Evolutionary conservation across 768 basidiomycete genomes (phyloP).

Genomic region (Vararia minispora): DNA sequence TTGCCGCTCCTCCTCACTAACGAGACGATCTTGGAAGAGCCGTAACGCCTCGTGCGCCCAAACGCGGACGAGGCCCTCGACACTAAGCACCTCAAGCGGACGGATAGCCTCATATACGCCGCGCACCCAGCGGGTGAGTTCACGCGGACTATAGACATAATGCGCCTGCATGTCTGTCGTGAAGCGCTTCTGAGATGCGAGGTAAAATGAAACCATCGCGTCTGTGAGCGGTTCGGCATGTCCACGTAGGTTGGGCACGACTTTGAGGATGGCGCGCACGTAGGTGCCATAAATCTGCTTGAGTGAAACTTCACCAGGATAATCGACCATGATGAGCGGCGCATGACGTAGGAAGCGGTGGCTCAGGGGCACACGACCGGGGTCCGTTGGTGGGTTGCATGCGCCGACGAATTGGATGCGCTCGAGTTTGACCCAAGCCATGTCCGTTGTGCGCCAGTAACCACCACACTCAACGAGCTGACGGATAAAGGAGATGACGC

Average conservation of each 20-base stretch:
- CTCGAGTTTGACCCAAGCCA: slow-evolving; percentile 95
- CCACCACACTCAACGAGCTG: slow-evolving; percentile 93
- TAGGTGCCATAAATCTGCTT: slow-evolving; percentile 99
- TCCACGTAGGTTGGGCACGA: slow-evolving; percentile 84
- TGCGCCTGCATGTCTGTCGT: slow-evolving; percentile 97
- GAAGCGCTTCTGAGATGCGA: slow-evolving; percentile 88
- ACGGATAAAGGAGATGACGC: slow-evolving; percentile 96
- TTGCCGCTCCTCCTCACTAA: slow-evolving; percentile 79
- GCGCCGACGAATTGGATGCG: slow-evolving; percentile 99
- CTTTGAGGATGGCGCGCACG: slow-evolving; percentile 91
- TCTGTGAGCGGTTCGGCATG: slow-evolving; percentile 93
- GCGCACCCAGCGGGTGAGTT: slow-evolving; percentile 94
- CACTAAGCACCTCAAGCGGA: slow-evolving; percentile 84
- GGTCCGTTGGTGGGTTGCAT: slow-evolving; percentile 98
- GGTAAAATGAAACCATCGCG: slow-evolving; percentile 95
- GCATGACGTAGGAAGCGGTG: slow-evolving; percentile 97
- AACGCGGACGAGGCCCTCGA: slow-evolving; percentile 91
- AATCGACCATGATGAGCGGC: slow-evolving; percentile 97
- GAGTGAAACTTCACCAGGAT: slow-evolving; percentile 92
- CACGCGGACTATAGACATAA: slow-evolving; percentile 98
- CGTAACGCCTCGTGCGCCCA: slow-evolving; percentile 98
- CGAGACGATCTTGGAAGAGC: slow-evolving; percentile 95
- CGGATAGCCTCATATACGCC: slow-evolving; percentile 96
- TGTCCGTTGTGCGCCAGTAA: slow-evolving; percentile 89
- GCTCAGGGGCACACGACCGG: slow-evolving; percentile 95